phyloP scores from a whole-genome alignment of 2,329 filamentous ascomycete species.

The Aspergillus fischeri region DNA sequence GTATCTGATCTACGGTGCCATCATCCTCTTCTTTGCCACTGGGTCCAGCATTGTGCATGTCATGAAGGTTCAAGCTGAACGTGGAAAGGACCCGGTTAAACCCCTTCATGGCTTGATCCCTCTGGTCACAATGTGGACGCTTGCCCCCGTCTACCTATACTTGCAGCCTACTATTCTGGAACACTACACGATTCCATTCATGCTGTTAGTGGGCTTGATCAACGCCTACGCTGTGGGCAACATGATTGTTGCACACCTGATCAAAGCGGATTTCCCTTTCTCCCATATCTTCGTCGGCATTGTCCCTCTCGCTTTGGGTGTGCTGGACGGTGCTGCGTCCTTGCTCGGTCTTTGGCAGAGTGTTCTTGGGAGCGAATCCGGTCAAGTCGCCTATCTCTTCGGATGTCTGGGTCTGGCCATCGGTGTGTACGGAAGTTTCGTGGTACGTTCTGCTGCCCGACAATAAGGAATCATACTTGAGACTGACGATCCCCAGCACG shows the following conservation, averaged over 20 bases:
- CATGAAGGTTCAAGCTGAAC: constrained; percentile 70
- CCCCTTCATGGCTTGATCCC: constrained; percentile 78
- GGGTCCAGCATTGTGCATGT: constrained; percentile 71
- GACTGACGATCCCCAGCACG: constrained; percentile 49
- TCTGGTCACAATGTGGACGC: constrained; percentile 71
- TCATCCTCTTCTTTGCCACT: constrained; percentile 83
- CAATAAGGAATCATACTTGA: not conserved
- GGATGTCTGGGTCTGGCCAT: constrained; percentile 77
- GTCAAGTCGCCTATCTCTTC: constrained; percentile 90
- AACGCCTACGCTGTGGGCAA: constrained; percentile 94
- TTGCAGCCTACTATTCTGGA: constrained; percentile 80
- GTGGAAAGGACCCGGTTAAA: constrained; percentile 62
- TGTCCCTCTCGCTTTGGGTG: constrained; percentile 70
- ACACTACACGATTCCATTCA: constrained; percentile 82
- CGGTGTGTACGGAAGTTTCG: constrained; percentile 95
- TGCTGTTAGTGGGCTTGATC: constrained; percentile 80
- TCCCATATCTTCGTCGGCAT: constrained; percentile 68
- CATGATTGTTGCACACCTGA: constrained; percentile 92
- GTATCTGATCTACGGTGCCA: constrained; percentile 81
- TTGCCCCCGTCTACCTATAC: constrained; percentile 74
- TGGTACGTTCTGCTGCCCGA: constrained; percentile 47
- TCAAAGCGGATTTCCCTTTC: constrained; percentile 83
- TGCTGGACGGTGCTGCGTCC: constrained; percentile 76
- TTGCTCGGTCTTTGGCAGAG: constrained; percentile 65
- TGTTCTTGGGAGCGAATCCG: constrained; percentile 68